Conservation (phyloP, 108 stramenopile species). For the Epithemia pelagica region DNA sequence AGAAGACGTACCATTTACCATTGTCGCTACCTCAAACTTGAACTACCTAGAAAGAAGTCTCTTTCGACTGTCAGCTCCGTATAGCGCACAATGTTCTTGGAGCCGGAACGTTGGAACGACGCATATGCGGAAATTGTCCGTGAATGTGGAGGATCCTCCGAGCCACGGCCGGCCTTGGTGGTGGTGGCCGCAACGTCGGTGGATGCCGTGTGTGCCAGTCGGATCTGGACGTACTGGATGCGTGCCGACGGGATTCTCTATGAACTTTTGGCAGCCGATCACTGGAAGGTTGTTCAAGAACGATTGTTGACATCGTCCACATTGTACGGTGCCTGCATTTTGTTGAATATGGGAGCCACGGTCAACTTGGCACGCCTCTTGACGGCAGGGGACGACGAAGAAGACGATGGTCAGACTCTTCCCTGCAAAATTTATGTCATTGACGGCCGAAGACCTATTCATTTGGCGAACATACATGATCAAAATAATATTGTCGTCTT, state of each 20-base stretch:
- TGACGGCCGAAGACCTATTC: conserved; percentile 70
- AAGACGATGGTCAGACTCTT: conserved; percentile 1
- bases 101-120: conserved; percentile 66
- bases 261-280: conserved; percentile 25
- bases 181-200: conserved; percentile 63
- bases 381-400: not conserved
- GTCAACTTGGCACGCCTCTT: conserved; percentile 52
- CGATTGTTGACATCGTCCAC: conserved; percentile 3
- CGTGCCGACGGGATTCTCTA: conserved; percentile 67
- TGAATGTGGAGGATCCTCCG: conserved; percentile 36
- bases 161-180: conserved; percentile 16
- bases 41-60: too few species aligned
- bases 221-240: conserved; percentile 67
- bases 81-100: conserved; percentile 62
- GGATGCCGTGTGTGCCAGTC: conserved; percentile 69
- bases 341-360: conserved; percentile 69
- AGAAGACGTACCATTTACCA: too few species aligned
- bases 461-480: conserved; percentile 73
- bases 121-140: conserved; percentile 70
- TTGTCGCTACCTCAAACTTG: too few species aligned
- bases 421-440: conserved; percentile 49
- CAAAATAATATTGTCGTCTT: conserved; percentile 62
- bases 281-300: not conserved
- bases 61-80: too few species aligned
- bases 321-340: conserved; percentile 48